Percentiles rank a stretch among this genome's conserved stretches.
phyloP scores from a whole-genome alignment of 1,284 basidiomycete genomes.

The Sanghuangporus weigelae region DNA sequence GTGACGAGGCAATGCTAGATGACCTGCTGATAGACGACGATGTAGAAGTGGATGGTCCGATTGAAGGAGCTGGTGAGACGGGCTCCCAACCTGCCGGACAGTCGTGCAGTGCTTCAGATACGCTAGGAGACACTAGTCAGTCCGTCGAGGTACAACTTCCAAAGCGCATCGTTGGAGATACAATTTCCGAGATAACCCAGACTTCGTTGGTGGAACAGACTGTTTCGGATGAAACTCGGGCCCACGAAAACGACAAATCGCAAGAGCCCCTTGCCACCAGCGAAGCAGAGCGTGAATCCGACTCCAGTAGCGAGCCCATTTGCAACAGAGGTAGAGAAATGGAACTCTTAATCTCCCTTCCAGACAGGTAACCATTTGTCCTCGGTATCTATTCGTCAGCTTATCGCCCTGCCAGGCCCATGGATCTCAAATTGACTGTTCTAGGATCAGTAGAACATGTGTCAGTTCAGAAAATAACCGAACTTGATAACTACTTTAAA shows the following conservation, averaged over 20 bases:
- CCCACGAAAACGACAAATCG: neutral
- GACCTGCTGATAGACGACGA: neutral
- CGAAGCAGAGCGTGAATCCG: slow-evolving; percentile 1
- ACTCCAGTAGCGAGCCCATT: slow-evolving; percentile 1
- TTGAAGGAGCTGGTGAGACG: too few species aligned
- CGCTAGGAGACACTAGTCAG: too few species aligned
- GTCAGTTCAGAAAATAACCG: slow-evolving; percentile 33
- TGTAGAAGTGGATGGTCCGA: too few species aligned
- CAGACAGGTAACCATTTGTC: slow-evolving; percentile 19
- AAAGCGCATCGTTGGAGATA: neutral
- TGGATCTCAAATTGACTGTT: slow-evolving; percentile 45
- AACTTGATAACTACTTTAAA: slow-evolving; percentile 38
- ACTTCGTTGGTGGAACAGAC: neutral
- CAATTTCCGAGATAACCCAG: neutral
- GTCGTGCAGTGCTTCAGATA: too few species aligned
- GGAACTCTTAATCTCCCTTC: slow-evolving; percentile 14
- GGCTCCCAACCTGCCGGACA: too few species aligned
- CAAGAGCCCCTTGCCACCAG: slow-evolving; percentile 23
- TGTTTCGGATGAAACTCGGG: neutral
- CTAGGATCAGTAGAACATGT: slow-evolving; percentile 31
- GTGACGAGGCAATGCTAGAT: neutral
- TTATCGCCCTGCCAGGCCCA: slow-evolving; percentile 32
- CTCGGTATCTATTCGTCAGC: neutral
- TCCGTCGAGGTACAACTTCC: too few species aligned
- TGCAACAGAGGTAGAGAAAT: slow-evolving; percentile 5